These are phyloP conservation scores for Xerocomus nothofagi DNA, from an alignment of 1,284 basidiomycete genomes.

Conservation along the genomic window DNA sequence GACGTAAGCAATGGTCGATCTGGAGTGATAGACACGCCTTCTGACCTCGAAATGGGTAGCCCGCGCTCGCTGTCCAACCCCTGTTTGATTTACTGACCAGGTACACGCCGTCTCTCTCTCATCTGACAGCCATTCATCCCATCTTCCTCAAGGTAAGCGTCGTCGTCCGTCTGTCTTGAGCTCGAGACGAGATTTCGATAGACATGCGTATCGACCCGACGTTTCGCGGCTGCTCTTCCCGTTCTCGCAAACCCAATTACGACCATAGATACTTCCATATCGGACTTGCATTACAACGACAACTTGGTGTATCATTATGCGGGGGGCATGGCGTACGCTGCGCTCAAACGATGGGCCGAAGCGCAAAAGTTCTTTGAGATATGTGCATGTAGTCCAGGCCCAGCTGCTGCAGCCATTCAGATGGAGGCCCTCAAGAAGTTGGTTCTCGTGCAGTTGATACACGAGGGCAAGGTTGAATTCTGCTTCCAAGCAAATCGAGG, in stretches of 20 bases:
- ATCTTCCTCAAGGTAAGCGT: conserved; percentile 50
- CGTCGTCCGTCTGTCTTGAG: conserved; percentile 6
- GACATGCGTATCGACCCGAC: conserved; percentile 47
- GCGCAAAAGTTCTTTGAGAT: conserved; percentile 78
- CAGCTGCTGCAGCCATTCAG: conserved; percentile 68
- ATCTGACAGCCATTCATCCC: conserved; percentile 70
- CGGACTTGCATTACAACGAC: conserved; percentile 69
- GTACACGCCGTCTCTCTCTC: conserved; percentile 54
- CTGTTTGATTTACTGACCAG: conserved; percentile 58
- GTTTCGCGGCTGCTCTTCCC: conserved; percentile 56
- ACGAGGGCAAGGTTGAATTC: conserved; percentile 61
- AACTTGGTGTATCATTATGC: conserved; percentile 77
- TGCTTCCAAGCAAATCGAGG: not conserved
- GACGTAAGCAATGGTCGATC: conserved; percentile 40
- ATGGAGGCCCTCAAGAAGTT: conserved; percentile 85
- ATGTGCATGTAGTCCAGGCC: conserved; percentile 70
- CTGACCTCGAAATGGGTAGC: conserved; percentile 33
- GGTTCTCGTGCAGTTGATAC: conserved; percentile 71
- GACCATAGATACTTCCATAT: conserved; percentile 50
- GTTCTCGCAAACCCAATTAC: conserved; percentile 60
- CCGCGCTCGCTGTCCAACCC: conserved; percentile 53
- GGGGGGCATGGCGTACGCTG: conserved; percentile 63
- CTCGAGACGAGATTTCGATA: conserved; percentile 9
- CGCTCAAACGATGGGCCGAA: conserved; percentile 59
- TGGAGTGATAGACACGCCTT: not conserved